Evolutionary conservation across 352 stramenopile species (phyloP).

Genomic region (Phytopythium vexans): DNA sequence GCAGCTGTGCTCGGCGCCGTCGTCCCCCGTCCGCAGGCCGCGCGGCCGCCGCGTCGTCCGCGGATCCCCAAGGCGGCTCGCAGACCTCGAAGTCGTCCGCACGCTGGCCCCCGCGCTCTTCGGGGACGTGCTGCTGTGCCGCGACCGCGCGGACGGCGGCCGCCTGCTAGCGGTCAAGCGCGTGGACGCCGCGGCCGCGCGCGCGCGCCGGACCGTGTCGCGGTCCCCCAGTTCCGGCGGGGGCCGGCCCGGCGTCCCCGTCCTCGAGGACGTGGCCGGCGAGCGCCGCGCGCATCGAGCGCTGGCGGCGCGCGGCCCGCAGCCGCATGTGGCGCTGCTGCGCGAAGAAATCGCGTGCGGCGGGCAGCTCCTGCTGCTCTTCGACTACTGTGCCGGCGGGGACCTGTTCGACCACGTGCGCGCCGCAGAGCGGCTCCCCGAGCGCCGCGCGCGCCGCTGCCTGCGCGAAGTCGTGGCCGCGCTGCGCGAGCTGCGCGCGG

Average conservation of each 20-base stretch:
- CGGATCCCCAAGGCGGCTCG: constrained; percentile 26
- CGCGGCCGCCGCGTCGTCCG: constrained; percentile 16
- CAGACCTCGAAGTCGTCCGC: constrained; percentile 31
- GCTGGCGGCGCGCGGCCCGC: constrained; percentile 22
- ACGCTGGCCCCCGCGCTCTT: constrained; percentile 52
- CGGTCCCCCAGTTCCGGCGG: too few relatives aligned
- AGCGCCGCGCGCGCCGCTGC: constrained; percentile 30
- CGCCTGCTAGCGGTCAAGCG: constrained; percentile 52
- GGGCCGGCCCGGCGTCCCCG: constrained; percentile 20
- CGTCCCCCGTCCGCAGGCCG: constrained; percentile 12
- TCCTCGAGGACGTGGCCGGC: constrained; percentile 46
- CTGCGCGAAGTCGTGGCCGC: constrained; percentile 33
- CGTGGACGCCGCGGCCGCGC: constrained; percentile 33
- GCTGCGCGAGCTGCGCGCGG: constrained; percentile 31
- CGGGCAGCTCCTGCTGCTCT: constrained; percentile 43
- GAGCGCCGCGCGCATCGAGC: constrained; percentile 43
- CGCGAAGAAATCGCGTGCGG: constrained; percentile 39
- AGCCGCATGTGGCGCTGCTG: constrained; percentile 40
- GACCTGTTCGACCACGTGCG: constrained; percentile 54
- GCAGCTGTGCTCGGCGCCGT: constrained; percentile 11
- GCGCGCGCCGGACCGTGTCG: constrained; percentile 30
- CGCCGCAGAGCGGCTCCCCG: constrained; percentile 23
- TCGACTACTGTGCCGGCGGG: constrained; percentile 49
- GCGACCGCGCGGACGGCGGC: constrained; percentile 24
- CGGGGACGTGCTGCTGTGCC: constrained; percentile 52